phyloP scores from a whole-genome alignment of 345 rosid species.

The Pelargonium nanum region DNA sequence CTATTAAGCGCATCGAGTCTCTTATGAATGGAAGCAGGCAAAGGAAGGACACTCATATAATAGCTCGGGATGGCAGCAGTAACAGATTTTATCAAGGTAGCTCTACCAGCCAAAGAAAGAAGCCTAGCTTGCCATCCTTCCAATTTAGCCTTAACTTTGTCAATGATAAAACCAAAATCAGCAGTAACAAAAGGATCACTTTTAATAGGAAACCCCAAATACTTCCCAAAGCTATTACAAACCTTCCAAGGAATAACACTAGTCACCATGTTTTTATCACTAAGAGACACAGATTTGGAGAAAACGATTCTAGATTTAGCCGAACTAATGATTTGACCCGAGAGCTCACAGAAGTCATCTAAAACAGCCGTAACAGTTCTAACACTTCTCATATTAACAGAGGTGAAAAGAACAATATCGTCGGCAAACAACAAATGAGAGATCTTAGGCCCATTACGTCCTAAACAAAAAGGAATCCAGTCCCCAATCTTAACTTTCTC shows the following conservation, averaged over 20 bases:
- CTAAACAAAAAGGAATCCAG: neutral
- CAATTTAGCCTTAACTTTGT: neutral
- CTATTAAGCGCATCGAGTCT: too few species aligned
- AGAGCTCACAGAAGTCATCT: too few species aligned
- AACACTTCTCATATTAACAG: too few species aligned
- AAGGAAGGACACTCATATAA: too few species aligned
- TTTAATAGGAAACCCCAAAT: neutral
- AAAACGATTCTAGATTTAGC: neutral
- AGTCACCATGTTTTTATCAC: neutral
- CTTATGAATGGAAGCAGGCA: too few species aligned
- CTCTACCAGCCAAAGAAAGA: neutral
- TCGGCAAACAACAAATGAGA: too few species aligned
- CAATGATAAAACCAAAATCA: neutral
- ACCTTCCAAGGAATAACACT: neutral
- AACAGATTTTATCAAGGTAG: too few species aligned
- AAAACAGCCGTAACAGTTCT: too few species aligned
- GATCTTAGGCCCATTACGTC: neutral
- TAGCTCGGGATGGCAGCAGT: neutral
- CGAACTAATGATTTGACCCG: too few species aligned
- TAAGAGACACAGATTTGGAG: too few species aligned
- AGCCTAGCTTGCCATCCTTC: neutral
- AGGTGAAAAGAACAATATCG: too few species aligned
- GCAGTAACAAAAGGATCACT: neutral
- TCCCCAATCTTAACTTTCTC: neutral
- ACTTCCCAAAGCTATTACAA: neutral